Percentiles rank a stretch among this genome's conserved stretches.
phyloP scores from a whole-genome alignment of 73 alveolate species.

The Breviolum minutum region DNA sequence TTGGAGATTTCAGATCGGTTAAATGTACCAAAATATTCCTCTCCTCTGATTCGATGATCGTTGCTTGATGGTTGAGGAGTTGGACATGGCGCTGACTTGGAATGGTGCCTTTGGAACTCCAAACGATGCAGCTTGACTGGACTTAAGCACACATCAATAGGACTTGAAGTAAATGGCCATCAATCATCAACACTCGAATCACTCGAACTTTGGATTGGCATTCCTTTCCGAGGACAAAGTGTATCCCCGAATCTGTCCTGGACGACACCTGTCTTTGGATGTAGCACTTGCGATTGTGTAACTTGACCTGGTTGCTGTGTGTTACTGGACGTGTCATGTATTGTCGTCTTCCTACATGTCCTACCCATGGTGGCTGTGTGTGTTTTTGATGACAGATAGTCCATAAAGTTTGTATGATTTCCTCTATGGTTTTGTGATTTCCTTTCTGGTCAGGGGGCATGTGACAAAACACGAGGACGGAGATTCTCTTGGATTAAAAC shows the following conservation, averaged over 20 bases:
- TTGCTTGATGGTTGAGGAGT: slow-evolving; percentile 9
- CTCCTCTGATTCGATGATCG: not conserved
- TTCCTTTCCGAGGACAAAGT: slow-evolving; percentile 30
- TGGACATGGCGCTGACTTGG: slow-evolving; percentile 63
- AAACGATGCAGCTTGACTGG: slow-evolving; percentile 27
- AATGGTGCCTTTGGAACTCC: slow-evolving; percentile 87
- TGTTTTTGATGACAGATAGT: not conserved
- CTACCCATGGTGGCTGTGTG: not conserved
- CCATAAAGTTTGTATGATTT: not conserved
- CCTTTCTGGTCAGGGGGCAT: slow-evolving; percentile 11
- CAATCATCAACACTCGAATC: not conserved
- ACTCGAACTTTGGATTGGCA: not conserved
- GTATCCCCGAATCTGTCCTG: slow-evolving; percentile 79
- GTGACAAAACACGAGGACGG: slow-evolving; percentile 16
- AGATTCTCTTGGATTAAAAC: not conserved
- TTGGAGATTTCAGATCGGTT: not conserved
- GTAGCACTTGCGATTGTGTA: slow-evolving; percentile 61
- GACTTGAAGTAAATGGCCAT: not conserved
- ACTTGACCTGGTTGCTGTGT: not conserved
- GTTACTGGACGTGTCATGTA: not conserved
- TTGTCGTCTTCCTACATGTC: not conserved
- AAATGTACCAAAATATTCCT: not conserved
- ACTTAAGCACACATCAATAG: not conserved
- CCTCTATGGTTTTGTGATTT: not conserved
- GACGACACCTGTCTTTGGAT: slow-evolving; percentile 42